These are phyloP conservation scores for Vararia minispora DNA, from an alignment of 768 basidiomycete genomes.

Conservation along the genomic window DNA sequence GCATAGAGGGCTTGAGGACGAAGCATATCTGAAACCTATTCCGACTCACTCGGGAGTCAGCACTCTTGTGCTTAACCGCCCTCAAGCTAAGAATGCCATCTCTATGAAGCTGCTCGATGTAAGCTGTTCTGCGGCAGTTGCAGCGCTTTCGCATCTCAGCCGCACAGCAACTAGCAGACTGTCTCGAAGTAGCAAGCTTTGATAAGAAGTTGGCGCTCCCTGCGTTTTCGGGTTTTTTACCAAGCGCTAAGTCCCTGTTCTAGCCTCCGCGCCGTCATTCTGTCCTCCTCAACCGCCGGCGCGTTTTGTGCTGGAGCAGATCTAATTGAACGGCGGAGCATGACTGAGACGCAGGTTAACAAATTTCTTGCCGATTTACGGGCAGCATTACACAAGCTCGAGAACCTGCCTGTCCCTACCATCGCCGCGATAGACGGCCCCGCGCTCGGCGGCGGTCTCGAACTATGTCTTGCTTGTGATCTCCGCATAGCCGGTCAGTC, in stretches of 20 bases:
- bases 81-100: conserved; percentile 11
- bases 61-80: conserved; percentile 11
- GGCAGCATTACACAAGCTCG: conserved; percentile 60
- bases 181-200: conserved; percentile 3
- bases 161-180: conserved; percentile 9
- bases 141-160: background rate
- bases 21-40: conserved; percentile 9
- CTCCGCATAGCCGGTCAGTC: conserved; percentile 74
- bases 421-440: conserved; percentile 91
- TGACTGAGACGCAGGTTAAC: conserved; percentile 64
- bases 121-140: background rate
- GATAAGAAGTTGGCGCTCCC: conserved; percentile 61
- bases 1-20: too few relatives aligned
- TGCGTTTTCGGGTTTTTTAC: conserved; percentile 57
- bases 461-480: conserved; percentile 83
- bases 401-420: conserved; percentile 76
- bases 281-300: conserved; percentile 68
- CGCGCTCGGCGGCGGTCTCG: conserved; percentile 87
- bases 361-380: conserved; percentile 72
- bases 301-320: conserved; percentile 93
- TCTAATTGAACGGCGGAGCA: conserved; percentile 72
- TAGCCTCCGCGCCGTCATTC: conserved; percentile 69
- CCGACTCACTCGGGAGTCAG: conserved; percentile 7
- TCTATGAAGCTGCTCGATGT: conserved; percentile 13
- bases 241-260: conserved; percentile 36